phyloP scores from a whole-genome alignment of 202 grass and related monocot species.

The Dendrocalamus latiflorus region DNA sequence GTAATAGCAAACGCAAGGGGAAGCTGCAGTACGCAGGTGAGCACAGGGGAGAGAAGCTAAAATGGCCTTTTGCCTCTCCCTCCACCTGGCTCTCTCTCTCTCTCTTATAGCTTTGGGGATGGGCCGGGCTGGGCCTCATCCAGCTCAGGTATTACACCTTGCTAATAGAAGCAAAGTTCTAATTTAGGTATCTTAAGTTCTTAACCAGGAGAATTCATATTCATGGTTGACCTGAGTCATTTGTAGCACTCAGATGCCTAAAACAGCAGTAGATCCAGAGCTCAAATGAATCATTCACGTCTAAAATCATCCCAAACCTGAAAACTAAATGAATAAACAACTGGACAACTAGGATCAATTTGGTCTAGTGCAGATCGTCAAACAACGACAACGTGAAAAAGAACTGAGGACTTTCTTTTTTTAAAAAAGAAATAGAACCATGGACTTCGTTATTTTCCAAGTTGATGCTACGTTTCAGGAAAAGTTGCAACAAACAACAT shows the following conservation, averaged over 20 bases:
- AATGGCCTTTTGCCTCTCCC: too few relatives aligned
- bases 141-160: too few relatives aligned
- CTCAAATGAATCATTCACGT: not conserved
- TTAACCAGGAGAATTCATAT: not conserved
- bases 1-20: too few relatives aligned
- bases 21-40: too few relatives aligned
- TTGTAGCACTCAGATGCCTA: not conserved
- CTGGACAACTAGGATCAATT: not conserved
- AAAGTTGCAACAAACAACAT: not conserved
- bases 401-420: too few relatives aligned
- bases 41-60: too few relatives aligned
- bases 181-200: not conserved
- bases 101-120: too few relatives aligned
- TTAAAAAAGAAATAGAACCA: too few relatives aligned
- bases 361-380: not conserved
- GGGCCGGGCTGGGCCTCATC: too few relatives aligned
- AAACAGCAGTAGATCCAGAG: not conserved
- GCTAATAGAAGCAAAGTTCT: not conserved
- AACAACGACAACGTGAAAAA: not conserved
- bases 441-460: not conserved
- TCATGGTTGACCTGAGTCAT: not conserved
- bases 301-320: not conserved
- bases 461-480: not conserved
- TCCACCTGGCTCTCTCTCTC: too few relatives aligned
- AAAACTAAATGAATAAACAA: too few relatives aligned